Evolutionary conservation across 495 filamentous ascomycete genomes (phyloP), one percentile per base, ranked within the genome.

Genomic region (Sordaria brevicollis): DNA sequence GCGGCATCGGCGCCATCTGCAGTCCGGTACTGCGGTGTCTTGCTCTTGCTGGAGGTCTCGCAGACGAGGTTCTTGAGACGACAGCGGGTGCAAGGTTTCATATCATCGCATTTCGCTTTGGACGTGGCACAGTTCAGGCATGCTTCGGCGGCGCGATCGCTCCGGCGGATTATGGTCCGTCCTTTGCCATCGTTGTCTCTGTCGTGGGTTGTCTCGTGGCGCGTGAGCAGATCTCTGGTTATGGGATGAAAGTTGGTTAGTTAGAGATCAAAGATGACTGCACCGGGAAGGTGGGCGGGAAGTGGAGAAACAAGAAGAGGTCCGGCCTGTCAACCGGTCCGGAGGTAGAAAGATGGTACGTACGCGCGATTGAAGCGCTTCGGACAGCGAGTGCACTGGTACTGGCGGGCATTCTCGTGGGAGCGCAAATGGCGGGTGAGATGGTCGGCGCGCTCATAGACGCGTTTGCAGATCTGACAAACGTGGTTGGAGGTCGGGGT

Each of bases 321-420:
- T 17, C n/a, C 6, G 39, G 7, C 2, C 2, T 19, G n/a, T 8
- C 8, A 43, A 19, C n/a, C 41, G 41, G 21, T 49, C 41, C 41
- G 41, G 41, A 49, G 41, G 41, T 49, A 19, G 19, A 19, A 49
- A 33, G 35, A 5, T 5, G 17, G 31, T 38, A 75, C 73, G n/a
- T 68, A 75, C 72, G 74, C 70, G 62, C 74, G 70, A 67, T 74
- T 74, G 67, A 76, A 76, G 15, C 74, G 13, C 67, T 76, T 76
- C 7, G 68, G 68, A 65, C 74, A 76, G 5, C 71, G 68, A 2
- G 73, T 69, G 70, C 74, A 76, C 17, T 71, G 72, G 68, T 75
- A 76, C 39, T 72, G 73, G 9, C 74, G 65, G 13, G 73, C 74
- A 68, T 76, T 74, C 35, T 75, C 73, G 54, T 76, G 74, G 10